These are phyloP conservation scores for Aspergillus steynii DNA, from an alignment of 495 filamentous ascomycete species.

Conservation along the genomic window DNA sequence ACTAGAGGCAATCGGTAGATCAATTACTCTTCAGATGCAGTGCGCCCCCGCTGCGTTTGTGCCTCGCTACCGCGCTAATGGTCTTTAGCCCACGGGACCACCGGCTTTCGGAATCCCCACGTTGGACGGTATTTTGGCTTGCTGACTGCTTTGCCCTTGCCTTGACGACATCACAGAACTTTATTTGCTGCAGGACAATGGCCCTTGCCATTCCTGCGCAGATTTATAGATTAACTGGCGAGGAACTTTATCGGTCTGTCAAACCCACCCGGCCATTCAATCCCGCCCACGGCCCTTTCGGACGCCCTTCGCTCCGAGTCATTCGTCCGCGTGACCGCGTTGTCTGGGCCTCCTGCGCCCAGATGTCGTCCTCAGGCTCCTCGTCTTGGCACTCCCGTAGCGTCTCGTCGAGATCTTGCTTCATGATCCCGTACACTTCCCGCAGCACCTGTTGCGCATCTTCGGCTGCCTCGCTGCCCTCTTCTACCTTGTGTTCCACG, in stretches of 20 bases:
- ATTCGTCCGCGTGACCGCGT: not conserved
- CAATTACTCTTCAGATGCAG: conserved; percentile 6
- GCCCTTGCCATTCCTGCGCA: not conserved
- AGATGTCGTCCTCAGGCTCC: conserved; percentile 33
- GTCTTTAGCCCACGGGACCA: conserved; percentile 11
- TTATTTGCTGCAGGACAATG: not conserved
- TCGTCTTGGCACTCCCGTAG: conserved; percentile 19
- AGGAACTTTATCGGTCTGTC: conserved; percentile 16
- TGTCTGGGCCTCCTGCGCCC: conserved; percentile 25
- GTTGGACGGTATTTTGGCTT: not conserved
- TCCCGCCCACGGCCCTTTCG: conserved; percentile 40
- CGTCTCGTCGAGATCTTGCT: conserved; percentile 36
- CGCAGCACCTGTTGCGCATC: conserved; percentile 33
- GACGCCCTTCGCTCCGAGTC: conserved; percentile 23
- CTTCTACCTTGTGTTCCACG: conserved; percentile 38
- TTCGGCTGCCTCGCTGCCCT: conserved; percentile 34
- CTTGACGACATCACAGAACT: not conserved
- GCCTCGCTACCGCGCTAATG: conserved; percentile 16
- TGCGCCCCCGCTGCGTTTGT: conserved; percentile 1
- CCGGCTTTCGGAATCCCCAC: conserved; percentile 19
- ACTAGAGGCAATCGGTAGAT: conserved; percentile 1
- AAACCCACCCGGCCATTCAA: conserved; percentile 41
- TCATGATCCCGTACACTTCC: conserved; percentile 35
- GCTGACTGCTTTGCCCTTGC: not conserved
- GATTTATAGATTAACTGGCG: not conserved